phyloP scores from a whole-genome alignment of 345 rosid genomes.

The Mangifera indica region DNA sequence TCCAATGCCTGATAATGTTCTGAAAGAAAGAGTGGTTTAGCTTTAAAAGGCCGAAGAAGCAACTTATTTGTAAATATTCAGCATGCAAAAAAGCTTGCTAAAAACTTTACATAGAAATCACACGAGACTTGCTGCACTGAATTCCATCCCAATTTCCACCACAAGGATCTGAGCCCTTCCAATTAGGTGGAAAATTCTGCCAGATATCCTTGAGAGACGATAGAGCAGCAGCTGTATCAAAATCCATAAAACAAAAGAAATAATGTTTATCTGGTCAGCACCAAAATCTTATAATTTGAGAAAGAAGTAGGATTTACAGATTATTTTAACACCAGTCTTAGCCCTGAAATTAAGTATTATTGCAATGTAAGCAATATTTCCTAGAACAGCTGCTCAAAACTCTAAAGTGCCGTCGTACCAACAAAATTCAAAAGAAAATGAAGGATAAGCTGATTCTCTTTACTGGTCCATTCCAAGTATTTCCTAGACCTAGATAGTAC shows the following conservation, averaged over 20 bases:
- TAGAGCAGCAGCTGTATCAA: constrained; percentile 32
- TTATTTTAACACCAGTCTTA: no score
- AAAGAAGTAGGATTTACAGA: not conserved
- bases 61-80: not conserved
- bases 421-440: no score
- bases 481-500: no score
- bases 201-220: constrained; percentile 31
- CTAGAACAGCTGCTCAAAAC: no score
- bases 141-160: constrained; percentile 46
- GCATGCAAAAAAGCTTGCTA: not conserved
- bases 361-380: no score
- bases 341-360: no score
- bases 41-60: not conserved
- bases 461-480: no score
- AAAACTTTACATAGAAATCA: constrained; percentile 39
- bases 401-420: no score
- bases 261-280: not conserved
- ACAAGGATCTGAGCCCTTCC: constrained; percentile 51
- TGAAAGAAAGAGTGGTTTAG: constrained; percentile 30
- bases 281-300: not conserved
- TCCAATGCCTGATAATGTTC: constrained; percentile 55
- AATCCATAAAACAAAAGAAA: not conserved
- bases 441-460: no score
- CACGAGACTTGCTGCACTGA: constrained; percentile 30
- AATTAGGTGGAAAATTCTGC: constrained; percentile 44